Percentiles rank a stretch among this genome's conserved stretches.
These are phyloP conservation scores for Chaetoceros muelleri DNA, from an alignment of 108 stramenopile species.

Conservation along the genomic window DNA sequence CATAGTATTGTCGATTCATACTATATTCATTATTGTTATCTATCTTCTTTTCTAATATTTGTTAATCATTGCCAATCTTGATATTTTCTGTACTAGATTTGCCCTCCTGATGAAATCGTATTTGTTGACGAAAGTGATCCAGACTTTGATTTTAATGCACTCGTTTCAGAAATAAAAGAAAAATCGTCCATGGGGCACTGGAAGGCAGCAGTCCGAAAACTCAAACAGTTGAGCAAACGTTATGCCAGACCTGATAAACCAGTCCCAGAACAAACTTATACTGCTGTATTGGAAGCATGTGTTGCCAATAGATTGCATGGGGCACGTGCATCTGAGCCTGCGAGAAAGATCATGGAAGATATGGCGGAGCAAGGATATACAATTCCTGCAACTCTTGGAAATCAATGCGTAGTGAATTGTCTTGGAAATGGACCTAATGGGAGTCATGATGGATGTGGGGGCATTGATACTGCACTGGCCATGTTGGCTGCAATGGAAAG, in stretches of 20 bases:
- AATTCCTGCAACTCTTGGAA: conserved; percentile 50
- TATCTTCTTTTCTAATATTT: too few relatives aligned
- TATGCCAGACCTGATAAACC: conserved; percentile 28
- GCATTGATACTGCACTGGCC: conserved; percentile 74
- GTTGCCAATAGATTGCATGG: conserved; percentile 67
- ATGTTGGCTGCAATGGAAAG: conserved; percentile 65
- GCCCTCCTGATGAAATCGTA: conserved; percentile 35
- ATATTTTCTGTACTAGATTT: too few relatives aligned
- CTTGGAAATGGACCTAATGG: conserved; percentile 55
- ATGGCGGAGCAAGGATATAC: conserved; percentile 52
- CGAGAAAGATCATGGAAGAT: conserved; percentile 70
- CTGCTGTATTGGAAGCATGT: conserved; percentile 53
- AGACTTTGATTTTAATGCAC: conserved; percentile 55
- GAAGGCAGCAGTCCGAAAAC: conserved; percentile 71
- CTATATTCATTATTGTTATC: too few relatives aligned
- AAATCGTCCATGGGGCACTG: conserved; percentile 65
- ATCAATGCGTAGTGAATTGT: conserved; percentile 45
- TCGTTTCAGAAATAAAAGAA: conserved; percentile 33
- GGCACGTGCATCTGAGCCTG: conserved; percentile 77
- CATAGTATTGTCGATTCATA: too few relatives aligned
- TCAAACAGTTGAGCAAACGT: conserved; percentile 36
- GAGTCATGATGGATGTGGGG: conserved; percentile 76
- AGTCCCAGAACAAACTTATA: conserved; percentile 50
- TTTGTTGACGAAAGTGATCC: conserved; percentile 71
- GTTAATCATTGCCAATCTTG: too few relatives aligned